Percentiles rank a stretch among this genome's conserved stretches.
These are phyloP conservation scores for Pontederia crassipes DNA, from an alignment of 176 grass and related monocot species.

Conservation along the genomic window DNA sequence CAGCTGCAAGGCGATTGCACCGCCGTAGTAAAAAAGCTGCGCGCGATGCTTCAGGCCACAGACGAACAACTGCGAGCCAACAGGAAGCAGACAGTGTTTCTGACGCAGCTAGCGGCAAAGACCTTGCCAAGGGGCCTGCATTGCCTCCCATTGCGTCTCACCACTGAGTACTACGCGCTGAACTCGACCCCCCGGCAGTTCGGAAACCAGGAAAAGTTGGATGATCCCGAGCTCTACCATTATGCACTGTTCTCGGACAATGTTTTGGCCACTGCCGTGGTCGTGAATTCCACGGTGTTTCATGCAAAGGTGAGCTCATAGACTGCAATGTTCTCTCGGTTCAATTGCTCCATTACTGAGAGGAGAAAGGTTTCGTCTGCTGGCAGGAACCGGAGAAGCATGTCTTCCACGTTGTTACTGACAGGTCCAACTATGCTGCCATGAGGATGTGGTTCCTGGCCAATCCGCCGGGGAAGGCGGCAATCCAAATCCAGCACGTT, in stretches of 20 bases:
- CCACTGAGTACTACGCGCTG: constrained; percentile 58
- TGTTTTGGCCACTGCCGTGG: constrained; percentile 71
- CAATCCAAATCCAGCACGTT: constrained; percentile 60
- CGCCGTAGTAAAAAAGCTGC: constrained; percentile 38
- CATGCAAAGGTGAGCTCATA: constrained; percentile 54
- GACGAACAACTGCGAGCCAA: constrained; percentile 51
- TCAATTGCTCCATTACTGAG: not conserved
- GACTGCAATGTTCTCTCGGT: not conserved
- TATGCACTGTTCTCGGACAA: constrained; percentile 92
- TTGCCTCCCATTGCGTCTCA: constrained; percentile 67
- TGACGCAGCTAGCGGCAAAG: constrained; percentile 71
- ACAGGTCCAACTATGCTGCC: constrained; percentile 72
- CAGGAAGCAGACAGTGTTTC: constrained; percentile 43
- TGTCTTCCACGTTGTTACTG: constrained; percentile 84
- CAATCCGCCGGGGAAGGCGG: constrained; percentile 45
- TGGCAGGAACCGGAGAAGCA: constrained; percentile 65
- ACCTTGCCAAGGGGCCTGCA: constrained; percentile 68
- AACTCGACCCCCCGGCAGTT: constrained; percentile 36
- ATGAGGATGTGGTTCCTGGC: constrained; percentile 91
- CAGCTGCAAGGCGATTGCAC: constrained; percentile 55
- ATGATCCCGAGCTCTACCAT: constrained; percentile 64
- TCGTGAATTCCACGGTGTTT: constrained; percentile 71
- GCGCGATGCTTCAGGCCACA: constrained; percentile 38
- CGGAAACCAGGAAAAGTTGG: constrained; percentile 44
- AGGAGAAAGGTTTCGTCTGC: constrained; percentile 10